These are phyloP conservation scores for Cytospora chrysosperma DNA, from an alignment of 2,329 filamentous ascomycete genomes.

Conservation along the genomic window DNA sequence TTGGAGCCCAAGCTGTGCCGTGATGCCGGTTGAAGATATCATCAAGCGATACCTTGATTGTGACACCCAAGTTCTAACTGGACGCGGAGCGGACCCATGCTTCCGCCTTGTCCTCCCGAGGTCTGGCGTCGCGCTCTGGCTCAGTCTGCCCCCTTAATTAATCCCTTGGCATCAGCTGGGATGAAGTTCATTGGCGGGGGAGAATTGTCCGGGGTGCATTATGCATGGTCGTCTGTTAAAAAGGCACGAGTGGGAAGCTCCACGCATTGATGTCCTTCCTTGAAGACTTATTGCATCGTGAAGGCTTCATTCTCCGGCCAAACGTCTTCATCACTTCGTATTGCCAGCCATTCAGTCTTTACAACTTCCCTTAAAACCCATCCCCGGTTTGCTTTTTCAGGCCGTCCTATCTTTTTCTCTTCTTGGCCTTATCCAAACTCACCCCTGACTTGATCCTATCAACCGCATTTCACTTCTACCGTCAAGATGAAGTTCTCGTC, in stretches of 20 bases:
- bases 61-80: neutral
- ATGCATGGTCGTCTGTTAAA: neutral
- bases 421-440: neutral
- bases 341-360: constrained; percentile 7
- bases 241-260: neutral
- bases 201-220: neutral
- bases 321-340: neutral
- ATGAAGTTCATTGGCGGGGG: neutral
- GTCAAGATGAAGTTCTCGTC: constrained; percentile 22
- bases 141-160: constrained; percentile 11
- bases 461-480: neutral
- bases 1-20: too few species aligned
- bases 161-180: neutral
- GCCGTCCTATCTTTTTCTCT: constrained; percentile 14
- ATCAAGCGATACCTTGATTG: neutral
- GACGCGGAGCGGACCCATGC: neutral
- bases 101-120: neutral
- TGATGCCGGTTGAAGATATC: too few species aligned
- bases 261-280: neutral
- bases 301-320: neutral
- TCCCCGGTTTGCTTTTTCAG: neutral
- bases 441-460: neutral
- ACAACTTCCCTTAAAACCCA: neutral
- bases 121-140: too few species aligned
- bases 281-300: neutral